Evolutionary conservation across 2,329 filamentous ascomycete genomes (phyloP).

Genomic region (Xylaria sp.): DNA sequence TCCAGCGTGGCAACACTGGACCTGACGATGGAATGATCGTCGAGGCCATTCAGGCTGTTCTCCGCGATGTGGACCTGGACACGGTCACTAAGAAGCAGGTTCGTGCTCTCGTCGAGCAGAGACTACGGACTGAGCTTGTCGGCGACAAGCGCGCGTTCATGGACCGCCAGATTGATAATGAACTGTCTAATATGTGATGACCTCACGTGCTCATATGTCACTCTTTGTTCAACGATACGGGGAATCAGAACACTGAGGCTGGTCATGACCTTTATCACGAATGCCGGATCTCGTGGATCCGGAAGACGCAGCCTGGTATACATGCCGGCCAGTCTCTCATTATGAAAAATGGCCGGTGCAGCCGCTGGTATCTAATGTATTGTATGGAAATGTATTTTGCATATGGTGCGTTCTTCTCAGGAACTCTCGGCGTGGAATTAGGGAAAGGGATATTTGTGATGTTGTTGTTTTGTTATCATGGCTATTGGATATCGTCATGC

Average conservation of each 20-base stretch:
- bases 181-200: constrained; percentile 83
- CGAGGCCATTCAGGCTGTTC: constrained; percentile 75
- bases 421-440: constrained; percentile 5
- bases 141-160: constrained; percentile 86
- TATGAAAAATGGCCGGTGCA: background rate
- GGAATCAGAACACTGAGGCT: background rate
- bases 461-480: constrained; percentile 2
- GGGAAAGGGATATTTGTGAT: constrained; percentile 3
- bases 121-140: constrained; percentile 79
- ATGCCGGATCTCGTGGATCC: background rate
- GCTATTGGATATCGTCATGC: background rate
- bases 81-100: constrained; percentile 99
- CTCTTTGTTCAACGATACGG: background rate
- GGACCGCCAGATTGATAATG: constrained; percentile 86
- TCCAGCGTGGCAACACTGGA: constrained; percentile 53
- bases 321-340: background rate
- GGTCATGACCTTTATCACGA: background rate
- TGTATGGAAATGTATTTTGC: constrained; percentile 17
- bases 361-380: background rate
- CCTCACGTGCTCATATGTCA: background rate
- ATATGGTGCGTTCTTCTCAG: constrained; percentile 12
- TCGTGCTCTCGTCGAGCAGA: constrained; percentile 83
- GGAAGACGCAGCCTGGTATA: background rate
- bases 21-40: constrained; percentile 76
- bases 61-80: constrained; percentile 86